Evolutionary conservation across 1,139 yeast species (phyloP).

Genomic region (Suhomyces bribrorum): DNA sequence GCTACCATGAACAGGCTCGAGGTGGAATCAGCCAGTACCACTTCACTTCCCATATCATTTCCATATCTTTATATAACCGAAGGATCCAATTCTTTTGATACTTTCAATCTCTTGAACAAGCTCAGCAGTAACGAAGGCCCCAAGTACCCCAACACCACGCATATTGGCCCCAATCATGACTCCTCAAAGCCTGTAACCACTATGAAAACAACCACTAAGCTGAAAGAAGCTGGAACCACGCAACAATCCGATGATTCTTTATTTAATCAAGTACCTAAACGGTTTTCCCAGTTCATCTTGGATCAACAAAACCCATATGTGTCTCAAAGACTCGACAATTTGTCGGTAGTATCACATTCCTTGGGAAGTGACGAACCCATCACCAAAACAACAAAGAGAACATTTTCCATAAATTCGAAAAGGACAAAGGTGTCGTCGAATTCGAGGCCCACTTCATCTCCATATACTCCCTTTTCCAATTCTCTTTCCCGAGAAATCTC

Average conservation of each 20-base stretch:
- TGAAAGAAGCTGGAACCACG: neutral
- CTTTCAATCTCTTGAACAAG: constrained; percentile 29
- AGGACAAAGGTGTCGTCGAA: constrained; percentile 9
- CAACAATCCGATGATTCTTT: constrained; percentile 6
- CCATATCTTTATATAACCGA: constrained; percentile 36
- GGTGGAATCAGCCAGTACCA: constrained; percentile 35
- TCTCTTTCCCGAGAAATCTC: constrained; percentile 29
- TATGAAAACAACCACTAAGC: too few relatives aligned
- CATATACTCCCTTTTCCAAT: constrained; percentile 9
- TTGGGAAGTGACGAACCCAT: constrained; percentile 21
- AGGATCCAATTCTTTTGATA: constrained; percentile 32
- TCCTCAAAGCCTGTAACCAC: neutral
- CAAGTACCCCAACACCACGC: constrained; percentile 30
- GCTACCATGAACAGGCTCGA: constrained; percentile 23
- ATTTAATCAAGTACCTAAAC: constrained; percentile 41
- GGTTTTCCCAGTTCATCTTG: constrained; percentile 44
- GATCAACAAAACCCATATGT: constrained; percentile 38
- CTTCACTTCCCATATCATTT: constrained; percentile 35
- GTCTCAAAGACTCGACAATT: constrained; percentile 27
- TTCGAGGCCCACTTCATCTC: constrained; percentile 10
- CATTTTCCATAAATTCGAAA: constrained; percentile 10
- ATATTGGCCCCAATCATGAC: constrained; percentile 13
- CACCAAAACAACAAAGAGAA: constrained; percentile 8
- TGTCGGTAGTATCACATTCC: constrained; percentile 29
- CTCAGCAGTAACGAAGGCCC: constrained; percentile 18